Evolutionary conservation across 1,284 basidiomycete genomes (phyloP).

Genomic region (Rhodotorula sp.): DNA sequence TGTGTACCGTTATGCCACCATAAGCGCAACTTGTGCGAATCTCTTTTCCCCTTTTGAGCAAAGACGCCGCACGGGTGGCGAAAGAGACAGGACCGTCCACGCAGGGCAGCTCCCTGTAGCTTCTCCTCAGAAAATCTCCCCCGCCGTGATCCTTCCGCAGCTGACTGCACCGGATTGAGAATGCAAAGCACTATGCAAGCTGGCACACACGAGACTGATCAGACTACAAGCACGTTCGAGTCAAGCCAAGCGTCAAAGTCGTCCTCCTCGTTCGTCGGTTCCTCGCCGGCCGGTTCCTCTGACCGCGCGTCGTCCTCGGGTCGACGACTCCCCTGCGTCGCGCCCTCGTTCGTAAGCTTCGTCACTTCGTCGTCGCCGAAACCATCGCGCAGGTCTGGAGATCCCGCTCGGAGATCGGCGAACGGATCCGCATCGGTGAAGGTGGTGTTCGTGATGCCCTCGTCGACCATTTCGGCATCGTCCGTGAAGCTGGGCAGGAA

Average conservation of each 20-base stretch:
- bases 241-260: slow-evolving; percentile 31
- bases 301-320: background rate
- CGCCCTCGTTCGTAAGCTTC: too few relatives aligned
- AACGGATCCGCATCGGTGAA: background rate
- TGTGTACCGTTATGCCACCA: too few relatives aligned
- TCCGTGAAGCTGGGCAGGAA: too few relatives aligned
- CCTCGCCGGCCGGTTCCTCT: background rate
- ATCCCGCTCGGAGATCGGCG: too few relatives aligned
- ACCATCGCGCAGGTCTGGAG: background rate
- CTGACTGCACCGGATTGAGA: background rate
- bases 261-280: slow-evolving; percentile 7
- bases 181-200: background rate
- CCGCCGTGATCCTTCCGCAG: too few relatives aligned
- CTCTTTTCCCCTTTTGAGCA: too few relatives aligned
- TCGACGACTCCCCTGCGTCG: background rate
- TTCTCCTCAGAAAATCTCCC: too few relatives aligned
- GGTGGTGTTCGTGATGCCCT: background rate
- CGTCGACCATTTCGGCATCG: background rate
- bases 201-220: background rate
- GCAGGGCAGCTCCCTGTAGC: too few relatives aligned
- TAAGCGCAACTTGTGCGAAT: background rate
- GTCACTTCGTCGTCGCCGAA: background rate
- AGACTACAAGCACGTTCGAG: slow-evolving; percentile 19
- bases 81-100: too few relatives aligned
- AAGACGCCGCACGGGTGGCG: too few relatives aligned